Percentiles rank a stretch among this genome's conserved stretches.
Evolutionary conservation across 768 basidiomycete genomes (phyloP).

Genomic region (Vishniacozyma victoriae): DNA sequence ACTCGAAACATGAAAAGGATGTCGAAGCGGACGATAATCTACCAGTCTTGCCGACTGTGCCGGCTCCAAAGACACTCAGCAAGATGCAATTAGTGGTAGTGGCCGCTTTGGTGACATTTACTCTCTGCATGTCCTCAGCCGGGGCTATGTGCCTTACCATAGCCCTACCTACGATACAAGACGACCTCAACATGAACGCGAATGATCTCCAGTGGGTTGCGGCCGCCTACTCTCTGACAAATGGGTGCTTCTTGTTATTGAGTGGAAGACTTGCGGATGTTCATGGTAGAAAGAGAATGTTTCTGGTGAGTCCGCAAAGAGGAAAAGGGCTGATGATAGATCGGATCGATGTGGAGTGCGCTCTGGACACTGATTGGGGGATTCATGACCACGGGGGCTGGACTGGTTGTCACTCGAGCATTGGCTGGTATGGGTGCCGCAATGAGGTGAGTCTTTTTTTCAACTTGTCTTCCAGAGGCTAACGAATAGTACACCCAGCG

Average conservation of each 20-base stretch:
- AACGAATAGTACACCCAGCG: conserved; percentile 26
- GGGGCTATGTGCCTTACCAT: conserved; percentile 27
- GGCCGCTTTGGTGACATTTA: conserved; percentile 26
- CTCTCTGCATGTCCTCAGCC: conserved; percentile 23
- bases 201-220: conserved; percentile 45
- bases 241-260: conserved; percentile 39
- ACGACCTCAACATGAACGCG: conserved; percentile 38
- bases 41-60: too few relatives aligned
- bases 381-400: conserved; percentile 51
- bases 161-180: conserved; percentile 42
- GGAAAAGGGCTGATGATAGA: too few relatives aligned
- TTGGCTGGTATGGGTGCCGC: conserved; percentile 76
- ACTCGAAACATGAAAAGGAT: too few relatives aligned
- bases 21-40: too few relatives aligned
- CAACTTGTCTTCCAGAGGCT: not conserved
- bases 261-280: conserved; percentile 35
- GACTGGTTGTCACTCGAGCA: conserved; percentile 66
- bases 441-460: conserved; percentile 50
- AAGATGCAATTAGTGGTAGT: conserved; percentile 13
- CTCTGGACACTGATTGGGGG: conserved; percentile 54
- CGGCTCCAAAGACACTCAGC: not conserved
- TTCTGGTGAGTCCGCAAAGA: too few relatives aligned
- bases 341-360: conserved; percentile 57
- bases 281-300: conserved; percentile 66
- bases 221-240: conserved; percentile 39